A percentile compares a stretch with the other conserved stretches of the same genome.
These are phyloP conservation scores for Gliomastix tumulicola DNA, from an alignment of 2,329 filamentous ascomycete genomes.

Conservation along the genomic window DNA sequence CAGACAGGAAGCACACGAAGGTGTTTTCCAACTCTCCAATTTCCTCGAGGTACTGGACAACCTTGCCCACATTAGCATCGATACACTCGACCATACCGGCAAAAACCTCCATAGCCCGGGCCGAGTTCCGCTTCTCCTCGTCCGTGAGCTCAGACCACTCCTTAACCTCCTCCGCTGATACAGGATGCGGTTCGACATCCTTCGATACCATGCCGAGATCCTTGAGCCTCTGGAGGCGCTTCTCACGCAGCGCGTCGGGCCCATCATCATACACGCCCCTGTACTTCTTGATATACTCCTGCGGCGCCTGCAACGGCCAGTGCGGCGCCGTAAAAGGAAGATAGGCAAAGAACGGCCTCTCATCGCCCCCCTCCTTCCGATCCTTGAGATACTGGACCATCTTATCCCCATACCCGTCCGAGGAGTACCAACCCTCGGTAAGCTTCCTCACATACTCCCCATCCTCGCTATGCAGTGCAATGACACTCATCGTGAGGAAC, in stretches of 20 bases:
- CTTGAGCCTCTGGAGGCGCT: conserved; percentile 35
- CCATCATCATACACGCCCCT: conserved; percentile 41
- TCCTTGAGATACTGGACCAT: conserved; percentile 39
- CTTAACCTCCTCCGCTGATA: conserved; percentile 18
- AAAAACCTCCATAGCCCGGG: conserved; percentile 28
- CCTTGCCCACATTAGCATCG: conserved; percentile 41
- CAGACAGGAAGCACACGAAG: conserved; percentile 45
- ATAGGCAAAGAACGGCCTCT: conserved; percentile 9
- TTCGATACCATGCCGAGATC: conserved; percentile 28
- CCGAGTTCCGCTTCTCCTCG: conserved; percentile 15
- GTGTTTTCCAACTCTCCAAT: conserved; percentile 46
- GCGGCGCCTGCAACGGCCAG: conserved; percentile 44
- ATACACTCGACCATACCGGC: conserved; percentile 48
- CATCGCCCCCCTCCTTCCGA: conserved; percentile 7
- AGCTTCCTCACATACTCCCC: conserved; percentile 25
- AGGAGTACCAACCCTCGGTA: conserved; percentile 44
- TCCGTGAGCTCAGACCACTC: conserved; percentile 37
- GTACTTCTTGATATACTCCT: conserved; percentile 37
- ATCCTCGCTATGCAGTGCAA: conserved; percentile 15
- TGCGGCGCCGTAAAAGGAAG: conserved; percentile 26
- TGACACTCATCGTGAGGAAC: conserved; percentile 1
- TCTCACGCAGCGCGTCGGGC: conserved; percentile 34
- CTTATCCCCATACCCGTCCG: conserved; percentile 42
- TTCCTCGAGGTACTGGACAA: conserved; percentile 35
- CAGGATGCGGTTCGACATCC: conserved; percentile 10